phyloP scores from a whole-genome alignment of 2,329 filamentous ascomycete genomes.

The Colletotrichum karsti region DNA sequence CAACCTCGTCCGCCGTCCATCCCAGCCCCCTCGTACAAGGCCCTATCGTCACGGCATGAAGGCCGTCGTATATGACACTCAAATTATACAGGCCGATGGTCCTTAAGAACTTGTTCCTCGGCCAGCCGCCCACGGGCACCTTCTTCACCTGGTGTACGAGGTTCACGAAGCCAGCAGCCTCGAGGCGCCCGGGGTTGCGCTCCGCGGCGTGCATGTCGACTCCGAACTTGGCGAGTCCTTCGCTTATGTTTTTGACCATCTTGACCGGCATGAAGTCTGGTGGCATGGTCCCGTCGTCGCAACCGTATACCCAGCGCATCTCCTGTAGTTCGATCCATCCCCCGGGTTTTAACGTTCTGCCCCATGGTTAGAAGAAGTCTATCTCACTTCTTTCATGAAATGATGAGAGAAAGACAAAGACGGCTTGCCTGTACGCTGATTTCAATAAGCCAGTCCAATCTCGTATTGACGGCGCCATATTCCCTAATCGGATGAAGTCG shows the following conservation, averaged over 20 bases:
- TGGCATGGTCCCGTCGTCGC: slow-evolving; percentile 56
- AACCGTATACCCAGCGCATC: slow-evolving; percentile 44
- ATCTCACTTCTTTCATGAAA: slow-evolving; percentile 42
- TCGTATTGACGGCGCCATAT: slow-evolving; percentile 53
- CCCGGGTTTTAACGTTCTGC: slow-evolving; percentile 54
- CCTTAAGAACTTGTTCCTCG: slow-evolving; percentile 52
- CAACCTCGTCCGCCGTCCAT: slow-evolving; percentile 53
- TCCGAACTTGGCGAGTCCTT: slow-evolving; percentile 45
- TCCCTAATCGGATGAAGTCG: slow-evolving; percentile 69
- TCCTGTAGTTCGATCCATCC: slow-evolving; percentile 66
- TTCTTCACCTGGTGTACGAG: slow-evolving; percentile 60
- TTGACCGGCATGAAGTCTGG: slow-evolving; percentile 38
- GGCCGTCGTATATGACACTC: slow-evolving; percentile 46
- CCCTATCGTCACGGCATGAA: slow-evolving; percentile 53
- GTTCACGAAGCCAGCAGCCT: slow-evolving; percentile 62
- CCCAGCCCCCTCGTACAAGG: slow-evolving; percentile 50
- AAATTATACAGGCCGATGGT: slow-evolving; percentile 53
- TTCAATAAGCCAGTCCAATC: slow-evolving; percentile 62
- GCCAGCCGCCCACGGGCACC: slow-evolving; percentile 63
- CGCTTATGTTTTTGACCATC: slow-evolving; percentile 8
- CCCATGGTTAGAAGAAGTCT: slow-evolving; percentile 59
- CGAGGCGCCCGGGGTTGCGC: slow-evolving; percentile 44
- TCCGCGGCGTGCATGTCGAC: slow-evolving; percentile 49
- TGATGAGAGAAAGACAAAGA: slow-evolving; percentile 55
- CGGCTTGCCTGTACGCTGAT: slow-evolving; percentile 61